Conservation (phyloP, 2,329 filamentous ascomycete genomes). For the Huntiella abstrusa region DNA sequence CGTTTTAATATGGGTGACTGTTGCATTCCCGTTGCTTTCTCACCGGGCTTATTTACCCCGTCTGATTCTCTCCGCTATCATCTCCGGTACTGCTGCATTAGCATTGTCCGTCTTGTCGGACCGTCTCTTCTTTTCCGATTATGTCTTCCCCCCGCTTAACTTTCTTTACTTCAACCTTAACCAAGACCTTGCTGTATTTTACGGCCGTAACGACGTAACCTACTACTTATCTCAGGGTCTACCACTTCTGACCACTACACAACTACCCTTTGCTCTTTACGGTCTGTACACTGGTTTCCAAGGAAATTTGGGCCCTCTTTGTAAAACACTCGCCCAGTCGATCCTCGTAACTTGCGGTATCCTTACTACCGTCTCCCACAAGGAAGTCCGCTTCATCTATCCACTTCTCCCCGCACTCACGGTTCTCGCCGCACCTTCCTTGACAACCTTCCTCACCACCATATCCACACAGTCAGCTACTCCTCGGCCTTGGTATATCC, state of each 20-base stretch:
- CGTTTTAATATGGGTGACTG: conserved; percentile 58
- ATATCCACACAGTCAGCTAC: conserved; percentile 15
- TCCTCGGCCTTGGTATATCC: conserved; percentile 20
- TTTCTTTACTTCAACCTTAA: conserved; percentile 85
- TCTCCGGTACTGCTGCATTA: conserved; percentile 46
- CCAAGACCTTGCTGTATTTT: conserved; percentile 77
- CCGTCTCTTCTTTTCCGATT: conserved; percentile 60
- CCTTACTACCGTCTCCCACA: conserved; percentile 73
- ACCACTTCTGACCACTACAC: conserved; percentile 68
- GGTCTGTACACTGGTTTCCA: conserved; percentile 37
- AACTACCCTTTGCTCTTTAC: conserved; percentile 53
- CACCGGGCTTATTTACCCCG: conserved; percentile 23
- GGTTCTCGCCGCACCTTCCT: conserved; percentile 51
- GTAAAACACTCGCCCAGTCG: conserved; percentile 32
- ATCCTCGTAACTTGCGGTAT: conserved; percentile 38
- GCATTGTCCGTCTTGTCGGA: conserved; percentile 49
- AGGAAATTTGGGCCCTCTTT: conserved; percentile 25
- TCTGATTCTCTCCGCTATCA: conserved; percentile 41
- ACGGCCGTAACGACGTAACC: conserved; percentile 75
- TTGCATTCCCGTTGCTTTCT: conserved; percentile 30
- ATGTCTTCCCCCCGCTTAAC: conserved; percentile 74
- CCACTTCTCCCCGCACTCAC: conserved; percentile 77
- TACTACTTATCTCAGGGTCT: conserved; percentile 87
- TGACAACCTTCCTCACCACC: conserved; percentile 43
- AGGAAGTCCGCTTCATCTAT: conserved; percentile 94